These are phyloP conservation scores for Globisporangium uncinulatum DNA, from an alignment of 352 stramenopile species.

Conservation along the genomic window DNA sequence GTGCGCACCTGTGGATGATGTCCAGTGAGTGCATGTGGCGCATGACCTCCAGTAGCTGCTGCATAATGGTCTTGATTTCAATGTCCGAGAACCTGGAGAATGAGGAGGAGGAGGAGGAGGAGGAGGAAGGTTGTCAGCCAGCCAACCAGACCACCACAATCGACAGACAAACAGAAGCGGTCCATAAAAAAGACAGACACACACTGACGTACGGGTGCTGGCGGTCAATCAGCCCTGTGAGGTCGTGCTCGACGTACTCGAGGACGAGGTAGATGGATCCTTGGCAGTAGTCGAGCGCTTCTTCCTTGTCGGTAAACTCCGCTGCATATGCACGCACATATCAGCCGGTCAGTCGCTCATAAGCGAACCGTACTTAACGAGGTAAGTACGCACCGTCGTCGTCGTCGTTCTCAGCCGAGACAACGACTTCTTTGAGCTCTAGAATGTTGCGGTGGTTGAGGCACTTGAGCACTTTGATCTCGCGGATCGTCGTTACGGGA, in stretches of 20 bases:
- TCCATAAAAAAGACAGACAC: background rate
- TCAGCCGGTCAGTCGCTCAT: background rate
- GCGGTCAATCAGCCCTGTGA: conserved; percentile 83
- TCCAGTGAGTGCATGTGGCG: conserved; percentile 85
- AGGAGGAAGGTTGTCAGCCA: background rate
- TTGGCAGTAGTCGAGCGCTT: conserved; percentile 78
- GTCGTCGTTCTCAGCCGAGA: conserved; percentile 82
- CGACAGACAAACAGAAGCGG: too few relatives aligned
- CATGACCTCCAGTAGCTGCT: conserved; percentile 83
- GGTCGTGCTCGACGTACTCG: conserved; percentile 87
- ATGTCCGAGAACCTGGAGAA: conserved; percentile 65
- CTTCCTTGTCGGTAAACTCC: conserved; percentile 80
- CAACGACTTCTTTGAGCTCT: conserved; percentile 94
- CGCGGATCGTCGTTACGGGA: conserved; percentile 93
- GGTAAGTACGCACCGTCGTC: conserved; percentile 44
- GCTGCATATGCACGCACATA: background rate
- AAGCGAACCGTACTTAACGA: too few relatives aligned
- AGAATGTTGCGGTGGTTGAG: conserved; percentile 95
- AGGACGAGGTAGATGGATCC: conserved; percentile 86
- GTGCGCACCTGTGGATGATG: conserved; percentile 73
- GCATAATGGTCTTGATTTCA: conserved; percentile 86
- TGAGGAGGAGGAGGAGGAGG: background rate
- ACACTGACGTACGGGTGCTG: conserved; percentile 60
- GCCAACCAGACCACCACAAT: too few relatives aligned
- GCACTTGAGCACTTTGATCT: conserved; percentile 98